Conservation (phyloP, 352 stramenopile species). For the Phytophthora sp. region DNA sequence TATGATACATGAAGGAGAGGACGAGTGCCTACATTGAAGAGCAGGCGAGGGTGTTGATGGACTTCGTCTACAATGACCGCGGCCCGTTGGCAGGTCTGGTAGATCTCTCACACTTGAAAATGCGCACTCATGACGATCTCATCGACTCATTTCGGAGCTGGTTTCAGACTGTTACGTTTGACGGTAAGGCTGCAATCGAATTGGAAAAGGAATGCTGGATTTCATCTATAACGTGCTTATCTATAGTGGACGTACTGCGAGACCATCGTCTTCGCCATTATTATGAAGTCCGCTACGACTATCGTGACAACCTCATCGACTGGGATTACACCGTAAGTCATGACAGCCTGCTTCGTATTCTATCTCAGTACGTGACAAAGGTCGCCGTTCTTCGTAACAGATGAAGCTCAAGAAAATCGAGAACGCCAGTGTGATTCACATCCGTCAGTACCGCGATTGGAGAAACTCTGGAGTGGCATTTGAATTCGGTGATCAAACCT, state of each 20-base stretch:
- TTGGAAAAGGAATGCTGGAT: neutral
- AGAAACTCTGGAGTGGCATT: slow-evolving; percentile 93
- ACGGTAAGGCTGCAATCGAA: slow-evolving; percentile 48
- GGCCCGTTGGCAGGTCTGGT: slow-evolving; percentile 66
- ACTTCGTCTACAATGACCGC: slow-evolving; percentile 78
- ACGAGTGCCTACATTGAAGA: slow-evolving; percentile 87
- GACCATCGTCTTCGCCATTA: slow-evolving; percentile 90
- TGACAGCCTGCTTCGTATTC: neutral
- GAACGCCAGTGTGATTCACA: slow-evolving; percentile 93
- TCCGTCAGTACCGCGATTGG: slow-evolving; percentile 92
- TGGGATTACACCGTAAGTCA: slow-evolving; percentile 93
- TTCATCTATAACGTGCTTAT: neutral
- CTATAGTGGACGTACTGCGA: slow-evolving; percentile 71
- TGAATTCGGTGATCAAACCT: slow-evolving; percentile 94
- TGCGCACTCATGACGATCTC: slow-evolving; percentile 89
- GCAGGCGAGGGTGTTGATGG: slow-evolving; percentile 67
- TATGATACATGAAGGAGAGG: slow-evolving; percentile 54
- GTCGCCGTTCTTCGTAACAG: slow-evolving; percentile 30
- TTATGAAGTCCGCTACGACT: slow-evolving; percentile 94
- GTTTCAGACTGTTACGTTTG: slow-evolving; percentile 70
- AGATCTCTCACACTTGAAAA: slow-evolving; percentile 90
- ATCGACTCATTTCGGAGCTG: slow-evolving; percentile 89
- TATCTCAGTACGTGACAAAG: neutral
- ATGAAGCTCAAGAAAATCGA: slow-evolving; percentile 87
- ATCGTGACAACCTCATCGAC: slow-evolving; percentile 92